These are phyloP conservation scores for Zizania latifolia DNA, from an alignment of 176 grass and related monocot species.

Conservation along the genomic window DNA sequence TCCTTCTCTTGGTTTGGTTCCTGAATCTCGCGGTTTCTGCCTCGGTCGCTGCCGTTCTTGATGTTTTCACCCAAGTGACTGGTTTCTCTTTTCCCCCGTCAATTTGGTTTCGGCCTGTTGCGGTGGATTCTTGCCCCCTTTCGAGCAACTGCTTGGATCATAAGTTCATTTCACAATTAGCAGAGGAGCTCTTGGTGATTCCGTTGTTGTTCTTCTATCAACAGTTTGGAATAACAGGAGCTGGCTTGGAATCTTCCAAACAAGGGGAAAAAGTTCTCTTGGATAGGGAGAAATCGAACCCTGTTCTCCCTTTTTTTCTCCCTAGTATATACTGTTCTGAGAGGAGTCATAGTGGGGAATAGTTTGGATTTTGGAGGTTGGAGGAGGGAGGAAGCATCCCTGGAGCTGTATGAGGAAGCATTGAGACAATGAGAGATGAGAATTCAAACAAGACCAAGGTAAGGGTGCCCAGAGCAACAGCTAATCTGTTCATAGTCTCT, in stretches of 20 bases:
- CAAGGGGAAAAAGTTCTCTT: not conserved
- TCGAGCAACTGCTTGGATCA: not conserved
- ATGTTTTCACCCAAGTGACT: not conserved
- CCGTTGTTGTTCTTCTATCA: not conserved
- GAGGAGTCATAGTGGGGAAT: not conserved
- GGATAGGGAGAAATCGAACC: conserved; percentile 19
- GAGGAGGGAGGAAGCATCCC: conserved; percentile 10
- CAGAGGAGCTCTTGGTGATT: not conserved
- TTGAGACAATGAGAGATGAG: conserved; percentile 87
- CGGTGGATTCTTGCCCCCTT: conserved; percentile 13
- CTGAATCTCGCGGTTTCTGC: not conserved
- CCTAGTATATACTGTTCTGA: not conserved
- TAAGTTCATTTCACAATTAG: not conserved
- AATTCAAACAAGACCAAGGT: conserved; percentile 76
- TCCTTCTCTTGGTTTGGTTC: not conserved
- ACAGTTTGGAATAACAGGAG: not conserved
- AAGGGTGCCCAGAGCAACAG: conserved; percentile 18
- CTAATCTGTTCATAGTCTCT: not conserved
- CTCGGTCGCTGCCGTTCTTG: not conserved
- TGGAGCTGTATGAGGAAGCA: conserved; percentile 60
- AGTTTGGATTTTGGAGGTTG: conserved; percentile 9
- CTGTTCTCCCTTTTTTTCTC: conserved; percentile 6
- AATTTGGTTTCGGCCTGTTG: not conserved
- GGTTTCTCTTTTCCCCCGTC: not conserved
- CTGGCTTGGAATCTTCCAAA: conserved; percentile 4